Conservation (phyloP, 2,329 filamentous ascomycete species). For the Pseudogymnoascus sp. region DNA sequence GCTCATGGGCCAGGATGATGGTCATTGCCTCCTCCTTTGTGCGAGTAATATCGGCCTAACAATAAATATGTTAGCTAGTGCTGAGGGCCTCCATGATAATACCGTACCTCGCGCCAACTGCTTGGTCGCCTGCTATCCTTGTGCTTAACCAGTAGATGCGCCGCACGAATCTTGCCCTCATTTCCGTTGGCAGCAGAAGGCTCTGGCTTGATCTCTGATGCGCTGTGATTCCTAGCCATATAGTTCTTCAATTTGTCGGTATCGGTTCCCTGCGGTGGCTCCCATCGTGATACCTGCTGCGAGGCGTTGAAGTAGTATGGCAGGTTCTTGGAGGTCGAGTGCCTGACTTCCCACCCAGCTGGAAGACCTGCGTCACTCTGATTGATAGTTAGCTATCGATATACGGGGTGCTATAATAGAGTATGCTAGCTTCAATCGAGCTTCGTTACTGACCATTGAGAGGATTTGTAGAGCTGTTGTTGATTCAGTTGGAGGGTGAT, state of each 20-base stretch:
- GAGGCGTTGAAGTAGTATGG: constrained; percentile 95
- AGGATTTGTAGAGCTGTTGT: not conserved
- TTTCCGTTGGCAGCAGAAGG: constrained; percentile 27
- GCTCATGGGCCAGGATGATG: constrained; percentile 70
- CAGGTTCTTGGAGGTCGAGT: constrained; percentile 96
- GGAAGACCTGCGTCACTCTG: constrained; percentile 76
- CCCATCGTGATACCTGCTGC: constrained; percentile 90
- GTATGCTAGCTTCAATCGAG: not conserved
- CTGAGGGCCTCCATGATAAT: not conserved
- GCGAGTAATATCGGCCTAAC: constrained; percentile 70
- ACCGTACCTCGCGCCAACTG: constrained; percentile 74
- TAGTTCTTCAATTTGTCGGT: constrained; percentile 88
- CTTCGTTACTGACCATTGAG: not conserved
- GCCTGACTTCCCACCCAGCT: constrained; percentile 86
- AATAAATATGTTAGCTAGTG: constrained; percentile 12
- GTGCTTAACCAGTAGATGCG: constrained; percentile 93
- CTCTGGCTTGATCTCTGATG: constrained; percentile 37
- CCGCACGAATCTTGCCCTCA: constrained; percentile 84
- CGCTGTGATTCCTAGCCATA: constrained; percentile 83
- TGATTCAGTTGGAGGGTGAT: constrained; percentile 7
- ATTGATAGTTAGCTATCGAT: not conserved
- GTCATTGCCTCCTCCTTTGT: constrained; percentile 77
- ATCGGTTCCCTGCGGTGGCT: constrained; percentile 81
- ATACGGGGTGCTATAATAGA: not conserved
- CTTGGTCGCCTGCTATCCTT: constrained; percentile 77